Evolutionary conservation across 805 yeast species (phyloP), one percentile per base, ranked within the genome.

Genomic region (Naumovozyma castellii): DNA sequence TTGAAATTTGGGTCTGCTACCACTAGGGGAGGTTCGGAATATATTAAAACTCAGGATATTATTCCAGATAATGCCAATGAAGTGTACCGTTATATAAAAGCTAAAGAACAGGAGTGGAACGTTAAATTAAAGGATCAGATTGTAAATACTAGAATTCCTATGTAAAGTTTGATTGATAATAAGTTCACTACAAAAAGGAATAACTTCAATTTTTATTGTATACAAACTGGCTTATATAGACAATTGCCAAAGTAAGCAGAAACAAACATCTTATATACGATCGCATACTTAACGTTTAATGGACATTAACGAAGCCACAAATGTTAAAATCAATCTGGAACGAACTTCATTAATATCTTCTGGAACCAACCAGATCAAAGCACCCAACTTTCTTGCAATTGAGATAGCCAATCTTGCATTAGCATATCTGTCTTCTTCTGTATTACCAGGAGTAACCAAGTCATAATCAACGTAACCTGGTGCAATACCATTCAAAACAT

Each of bases 361-460:
- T n/a, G 98, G 98, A n/a, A 92, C 96, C 51, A 92, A 73, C 97
- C 97, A 92, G 56, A 92, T 92, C 60, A 92, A 76, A 32, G 96
- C 98, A 46, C 98, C 98, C 51, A 92, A 69, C 65, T 92, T 92
- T 74, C 98, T 83, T 28, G 98, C 98, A 56, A 92, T 92, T 2
- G 97, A 92, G 59, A 92, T 92, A 16, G 98, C 98, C 61, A 92
- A 75, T 69, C 85, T 83, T 16, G 97, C 98, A 61, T 92, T 92
- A 32, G 95, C 94, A 58, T 86, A 86, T 57, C 73, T 76, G 48
- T 90, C 95, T 44, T 86, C 95, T 14, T 82, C 92, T 28, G 83
- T 78, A 32, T 65, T 61, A 32, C 95, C 95, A 37, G 79, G 75
- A 40, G 80, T 73, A 4, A 92, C 97, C 53, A 92, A 75, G 54